Percentiles rank a stretch among this genome's conserved stretches.
Conservation (phyloP, 177 flowering plant genomes). For the Vitis hybrid region DNA sequence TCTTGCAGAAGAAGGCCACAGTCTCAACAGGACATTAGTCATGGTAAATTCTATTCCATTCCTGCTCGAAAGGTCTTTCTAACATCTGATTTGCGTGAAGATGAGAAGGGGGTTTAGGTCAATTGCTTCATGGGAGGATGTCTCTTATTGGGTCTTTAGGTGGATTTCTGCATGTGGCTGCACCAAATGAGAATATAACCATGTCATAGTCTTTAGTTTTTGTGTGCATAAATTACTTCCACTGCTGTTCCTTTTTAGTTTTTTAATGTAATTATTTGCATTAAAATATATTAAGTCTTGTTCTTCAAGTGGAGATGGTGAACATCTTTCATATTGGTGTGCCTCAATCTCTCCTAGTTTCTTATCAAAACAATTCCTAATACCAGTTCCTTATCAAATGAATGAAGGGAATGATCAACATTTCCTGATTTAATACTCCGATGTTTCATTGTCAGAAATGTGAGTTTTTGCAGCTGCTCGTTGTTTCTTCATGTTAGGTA, state of each 20-base stretch:
- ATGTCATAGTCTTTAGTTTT: neutral
- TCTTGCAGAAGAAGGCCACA: slow-evolving; percentile 17
- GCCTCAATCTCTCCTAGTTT: too few species aligned
- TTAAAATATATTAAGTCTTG: neutral
- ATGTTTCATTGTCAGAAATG: too few species aligned
- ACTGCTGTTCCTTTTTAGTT: neutral
- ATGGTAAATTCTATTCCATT: slow-evolving; percentile 9
- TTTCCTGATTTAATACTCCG: too few species aligned
- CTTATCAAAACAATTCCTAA: too few species aligned
- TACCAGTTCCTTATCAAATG: too few species aligned
- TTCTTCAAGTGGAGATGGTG: too few species aligned
- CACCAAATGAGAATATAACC: slow-evolving; percentile 4
- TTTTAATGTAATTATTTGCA: neutral
- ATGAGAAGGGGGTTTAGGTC: slow-evolving; percentile 6
- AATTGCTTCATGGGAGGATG: neutral
- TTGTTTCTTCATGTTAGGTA: too few species aligned
- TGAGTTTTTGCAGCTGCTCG: too few species aligned
- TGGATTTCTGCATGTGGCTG: neutral
- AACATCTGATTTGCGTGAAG: slow-evolving; percentile 7
- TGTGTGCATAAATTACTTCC: neutral
- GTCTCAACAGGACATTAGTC: slow-evolving; percentile 9
- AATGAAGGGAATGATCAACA: too few species aligned
- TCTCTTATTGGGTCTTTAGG: neutral
- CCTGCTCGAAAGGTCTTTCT: slow-evolving; percentile 15
- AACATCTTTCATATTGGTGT: too few species aligned